phyloP scores from a whole-genome alignment of 163 green algal genomes.

The Scenedesmus sp. region DNA sequence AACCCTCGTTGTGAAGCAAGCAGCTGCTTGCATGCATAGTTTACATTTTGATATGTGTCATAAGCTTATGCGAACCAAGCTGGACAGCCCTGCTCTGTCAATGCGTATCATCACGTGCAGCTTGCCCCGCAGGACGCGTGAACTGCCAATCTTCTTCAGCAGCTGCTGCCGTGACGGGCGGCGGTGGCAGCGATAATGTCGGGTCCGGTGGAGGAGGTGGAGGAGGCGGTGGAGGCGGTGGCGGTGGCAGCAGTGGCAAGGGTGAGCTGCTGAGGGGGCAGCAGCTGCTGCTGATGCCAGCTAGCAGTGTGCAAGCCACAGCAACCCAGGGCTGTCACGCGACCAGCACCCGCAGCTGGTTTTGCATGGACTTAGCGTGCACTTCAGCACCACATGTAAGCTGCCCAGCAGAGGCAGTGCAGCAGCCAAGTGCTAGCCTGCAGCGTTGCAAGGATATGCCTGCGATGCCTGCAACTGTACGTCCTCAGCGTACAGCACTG shows the following conservation, averaged over 20 bases:
- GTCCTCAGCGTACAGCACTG: not conserved
- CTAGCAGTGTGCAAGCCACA: no score
- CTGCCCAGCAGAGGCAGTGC: not conserved
- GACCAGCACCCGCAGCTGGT: no score
- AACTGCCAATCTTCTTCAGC: conserved; percentile 15
- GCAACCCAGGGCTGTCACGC: not conserved
- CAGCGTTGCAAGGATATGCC: not conserved
- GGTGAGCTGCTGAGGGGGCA: not conserved
- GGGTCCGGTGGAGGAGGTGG: not conserved
- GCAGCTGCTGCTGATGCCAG: not conserved
- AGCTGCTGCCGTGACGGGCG: conserved; percentile 23
- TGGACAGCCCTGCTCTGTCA: not conserved
- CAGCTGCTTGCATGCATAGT: not conserved
- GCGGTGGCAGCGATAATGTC: conserved; percentile 31
- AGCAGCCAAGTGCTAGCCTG: not conserved
- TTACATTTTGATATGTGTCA: not conserved
- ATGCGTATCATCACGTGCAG: not conserved
- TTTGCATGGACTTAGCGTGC: not conserved
- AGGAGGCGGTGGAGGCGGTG: conserved; percentile 34
- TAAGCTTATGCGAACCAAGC: not conserved
- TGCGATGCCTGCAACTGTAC: not conserved
- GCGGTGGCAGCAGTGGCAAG: conserved; percentile 36
- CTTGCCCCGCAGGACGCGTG: conserved; percentile 13
- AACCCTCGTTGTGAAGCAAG: not conserved
- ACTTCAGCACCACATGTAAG: not conserved